A percentile compares a stretch with the other conserved stretches of the same genome.
phyloP scores from a whole-genome alignment of 2,329 filamentous ascomycete genomes.

The Alternaria solani region DNA sequence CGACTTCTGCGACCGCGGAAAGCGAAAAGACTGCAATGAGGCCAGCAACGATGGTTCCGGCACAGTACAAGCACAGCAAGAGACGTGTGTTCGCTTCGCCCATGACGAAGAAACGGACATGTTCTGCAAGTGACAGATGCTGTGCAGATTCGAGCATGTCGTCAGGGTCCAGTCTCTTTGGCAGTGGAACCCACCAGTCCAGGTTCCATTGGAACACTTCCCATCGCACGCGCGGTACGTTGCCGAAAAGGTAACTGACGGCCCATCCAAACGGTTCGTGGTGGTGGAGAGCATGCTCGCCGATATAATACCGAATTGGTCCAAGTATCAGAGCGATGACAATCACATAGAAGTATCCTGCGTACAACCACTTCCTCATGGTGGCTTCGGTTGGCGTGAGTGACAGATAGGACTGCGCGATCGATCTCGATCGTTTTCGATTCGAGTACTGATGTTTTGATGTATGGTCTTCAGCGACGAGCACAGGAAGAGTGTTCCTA shows the following conservation, averaged over 20 bases:
- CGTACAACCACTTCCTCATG: conserved; percentile 83
- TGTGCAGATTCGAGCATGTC: conserved; percentile 18
- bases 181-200: conserved; percentile 78
- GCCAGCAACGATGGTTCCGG: conserved; percentile 72
- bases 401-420: conserved; percentile 73
- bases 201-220: conserved; percentile 73
- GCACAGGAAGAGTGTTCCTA: conserved; percentile 47
- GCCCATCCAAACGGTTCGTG: conserved; percentile 93
- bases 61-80: conserved; percentile 76
- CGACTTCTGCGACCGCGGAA: conserved; percentile 83
- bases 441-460: conserved; percentile 29
- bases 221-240: conserved; percentile 75
- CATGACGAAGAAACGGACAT: conserved; percentile 69
- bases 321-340: conserved; percentile 72
- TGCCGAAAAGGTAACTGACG: conserved; percentile 85
- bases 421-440: conserved; percentile 43
- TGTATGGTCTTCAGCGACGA: conserved; percentile 32
- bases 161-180: conserved; percentile 53
- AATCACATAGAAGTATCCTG: conserved; percentile 75
- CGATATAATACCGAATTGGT: conserved; percentile 75
- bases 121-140: conserved; percentile 60
- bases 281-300: conserved; percentile 70
- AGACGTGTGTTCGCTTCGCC: conserved; percentile 86
- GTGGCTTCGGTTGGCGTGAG: conserved; percentile 81
- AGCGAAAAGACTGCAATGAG: conserved; percentile 78